phyloP scores from a whole-genome alignment of 345 rosid species.

The Salix caprea region DNA sequence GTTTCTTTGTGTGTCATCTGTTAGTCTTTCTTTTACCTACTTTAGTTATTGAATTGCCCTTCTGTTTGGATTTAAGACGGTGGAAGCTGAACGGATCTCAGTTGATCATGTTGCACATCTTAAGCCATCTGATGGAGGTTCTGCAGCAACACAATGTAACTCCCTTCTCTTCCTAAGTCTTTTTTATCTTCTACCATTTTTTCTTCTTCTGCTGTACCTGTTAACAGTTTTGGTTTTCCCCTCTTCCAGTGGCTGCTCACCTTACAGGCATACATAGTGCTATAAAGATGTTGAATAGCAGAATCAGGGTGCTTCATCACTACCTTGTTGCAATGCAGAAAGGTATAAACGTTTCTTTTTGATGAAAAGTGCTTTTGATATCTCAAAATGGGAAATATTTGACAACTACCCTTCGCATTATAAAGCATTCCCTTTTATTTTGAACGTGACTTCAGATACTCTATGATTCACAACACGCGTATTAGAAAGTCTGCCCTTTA shows the following conservation, averaged over 20 bases:
- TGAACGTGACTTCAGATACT: too few relatives aligned
- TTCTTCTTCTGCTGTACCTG: neutral
- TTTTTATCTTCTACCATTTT: neutral
- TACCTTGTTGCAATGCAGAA: conserved; percentile 87
- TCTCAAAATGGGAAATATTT: too few relatives aligned
- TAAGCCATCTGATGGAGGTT: conserved; percentile 95
- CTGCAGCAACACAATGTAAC: conserved; percentile 92
- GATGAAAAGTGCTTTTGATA: neutral
- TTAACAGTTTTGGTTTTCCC: neutral
- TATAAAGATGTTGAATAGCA: conserved; percentile 94
- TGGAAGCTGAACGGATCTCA: conserved; percentile 93
- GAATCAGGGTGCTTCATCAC: conserved; percentile 87
- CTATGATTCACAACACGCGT: too few relatives aligned
- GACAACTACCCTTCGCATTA: too few relatives aligned
- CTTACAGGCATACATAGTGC: conserved; percentile 97
- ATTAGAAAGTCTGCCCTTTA: too few relatives aligned
- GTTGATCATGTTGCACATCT: conserved; percentile 99
- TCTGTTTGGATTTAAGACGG: conserved; percentile 48
- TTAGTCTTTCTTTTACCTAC: neutral
- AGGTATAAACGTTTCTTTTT: conserved; percentile 38
- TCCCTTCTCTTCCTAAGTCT: neutral
- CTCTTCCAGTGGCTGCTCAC: conserved; percentile 95
- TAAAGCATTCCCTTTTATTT: too few relatives aligned
- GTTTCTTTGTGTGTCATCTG: neutral
- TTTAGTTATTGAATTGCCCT: conserved; percentile 5